A percentile compares a stretch with the other conserved stretches of the same genome.
Evolutionary conservation across 2,329 filamentous ascomycete species (phyloP).

Genomic region (Juglanconis juglandina): DNA sequence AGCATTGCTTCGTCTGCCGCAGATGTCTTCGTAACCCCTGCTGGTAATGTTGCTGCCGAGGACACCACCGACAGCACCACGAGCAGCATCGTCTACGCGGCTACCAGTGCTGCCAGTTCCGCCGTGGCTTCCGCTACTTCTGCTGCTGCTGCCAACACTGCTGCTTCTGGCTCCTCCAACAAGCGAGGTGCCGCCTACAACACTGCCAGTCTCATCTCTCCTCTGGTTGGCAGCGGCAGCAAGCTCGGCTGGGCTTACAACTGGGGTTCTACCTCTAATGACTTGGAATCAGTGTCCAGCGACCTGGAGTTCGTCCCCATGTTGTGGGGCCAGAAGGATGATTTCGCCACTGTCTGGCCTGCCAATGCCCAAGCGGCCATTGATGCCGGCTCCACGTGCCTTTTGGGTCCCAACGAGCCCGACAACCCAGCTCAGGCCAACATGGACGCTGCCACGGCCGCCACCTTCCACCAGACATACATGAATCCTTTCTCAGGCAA

Average conservation of each 20-base stretch:
- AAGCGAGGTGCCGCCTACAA: slow-evolving; percentile 73
- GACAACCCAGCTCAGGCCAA: slow-evolving; percentile 60
- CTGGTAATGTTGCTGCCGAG: slow-evolving; percentile 23
- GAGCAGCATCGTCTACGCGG: neutral
- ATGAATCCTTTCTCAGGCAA: slow-evolving; percentile 54
- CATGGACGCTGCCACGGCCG: slow-evolving; percentile 50
- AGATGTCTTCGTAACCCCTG: slow-evolving; percentile 12
- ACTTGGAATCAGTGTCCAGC: slow-evolving; percentile 30
- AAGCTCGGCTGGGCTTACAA: slow-evolving; percentile 64
- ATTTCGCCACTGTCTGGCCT: slow-evolving; percentile 49
- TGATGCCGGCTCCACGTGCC: slow-evolving; percentile 47
- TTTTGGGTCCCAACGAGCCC: slow-evolving; percentile 72
- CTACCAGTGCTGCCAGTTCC: slow-evolving; percentile 17
- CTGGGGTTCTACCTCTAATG: slow-evolving; percentile 53
- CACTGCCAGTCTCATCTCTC: slow-evolving; percentile 47
- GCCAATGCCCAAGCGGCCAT: slow-evolving; percentile 50
- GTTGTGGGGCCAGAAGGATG: slow-evolving; percentile 53
- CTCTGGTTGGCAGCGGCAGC: slow-evolving; percentile 41
- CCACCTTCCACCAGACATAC: slow-evolving; percentile 48
- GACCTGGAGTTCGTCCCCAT: slow-evolving; percentile 62
- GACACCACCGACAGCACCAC: slow-evolving; percentile 24
- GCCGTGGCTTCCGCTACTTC: slow-evolving; percentile 17
- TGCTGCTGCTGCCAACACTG: too few relatives aligned
- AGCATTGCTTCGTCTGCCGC: slow-evolving; percentile 1
- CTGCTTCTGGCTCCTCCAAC: slow-evolving; percentile 24